Evolutionary conservation across 371 early-diverging fungal species (phyloP), one percentile per base, ranked within the genome.

Genomic region (Mucor circinelloides): DNA sequence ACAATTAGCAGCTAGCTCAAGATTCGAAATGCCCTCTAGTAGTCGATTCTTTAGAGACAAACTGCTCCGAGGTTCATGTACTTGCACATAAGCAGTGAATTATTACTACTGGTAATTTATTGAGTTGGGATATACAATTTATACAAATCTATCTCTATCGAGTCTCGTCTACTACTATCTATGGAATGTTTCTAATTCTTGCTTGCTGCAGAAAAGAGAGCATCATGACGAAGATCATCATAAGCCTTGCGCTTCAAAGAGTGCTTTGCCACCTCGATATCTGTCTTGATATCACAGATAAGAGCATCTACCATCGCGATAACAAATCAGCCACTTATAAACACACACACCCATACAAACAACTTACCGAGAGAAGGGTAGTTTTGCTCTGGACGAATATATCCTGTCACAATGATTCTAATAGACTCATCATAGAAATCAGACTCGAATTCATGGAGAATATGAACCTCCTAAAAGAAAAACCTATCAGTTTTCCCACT

Each of bases 371-470:
- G 77, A 6, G 91, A 88, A 12, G 87, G 87, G 76, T 96, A 99
- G 74, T 97, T 91, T 67, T 87, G 82, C 75, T 99, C 99, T 0
- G 94, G 90, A 3, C 99, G 90, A 59, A 99, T 90, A 76, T 92
- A 97, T 0, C 96, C 95, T n/a, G 90, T 68, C 5, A 99, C 93
- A 32, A 94, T 84, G 17, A 97, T 90, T 34, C 89, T 82, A 58
- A 99, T 80, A 31, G 90, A 84, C 60, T 89, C 83, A 23, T 91
- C 97, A 80, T 99, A 99, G 73, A 99, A 99, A 77, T 98, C 98
- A 7, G 85, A 72, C 0, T 77, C 77, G 60, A 94, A 97, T 59
- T 89, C 76, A 75, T 98, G 93, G 58, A 98, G 90, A 55, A 99
- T 91, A 72, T 99, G 98, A 13, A 98, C 96, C 75, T 99, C 99